Base-by-base conservation (phyloP, 768 basidiomycete genomes). In the Suillus tomentosus region DNA sequence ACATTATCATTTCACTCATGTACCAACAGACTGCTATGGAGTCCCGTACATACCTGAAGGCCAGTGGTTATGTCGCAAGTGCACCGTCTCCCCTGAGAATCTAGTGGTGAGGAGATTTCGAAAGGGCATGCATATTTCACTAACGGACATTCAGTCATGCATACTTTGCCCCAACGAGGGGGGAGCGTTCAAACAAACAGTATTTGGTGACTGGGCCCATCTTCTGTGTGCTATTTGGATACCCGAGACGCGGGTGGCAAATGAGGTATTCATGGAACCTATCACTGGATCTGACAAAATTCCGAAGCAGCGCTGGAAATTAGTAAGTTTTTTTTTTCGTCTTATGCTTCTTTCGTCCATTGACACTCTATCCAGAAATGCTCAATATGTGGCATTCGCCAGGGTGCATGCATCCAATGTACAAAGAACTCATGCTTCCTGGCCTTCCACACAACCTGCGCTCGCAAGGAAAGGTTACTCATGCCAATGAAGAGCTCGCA, bases 31-130 rank as follows among this genome's bases (percentile, higher is more conserved):
- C 74, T 99, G 97, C 72, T 99, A 99, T 71, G 97, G 97, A 22
- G 95, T 99, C 2, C 97, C 97, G 13, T 99, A 99, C 73, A 98
- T 99, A 64, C 97, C 97, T 0, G 97, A 99, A 79, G 97, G 97
- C 1, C 97, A 99, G 75, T 99, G 97, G 97, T 85, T 99, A 40
- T 99, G 97, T 75, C 81, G 97, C 54, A 99, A 99, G 77, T 99
- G 97, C 72, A 98, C 95, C 0, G 95, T 99, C 11, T 96, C 95
- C 1, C 97, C 97, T 0, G 96, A 98, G 76, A 92, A 89, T 69
- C 94, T 96, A 15, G 97, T 99, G 65, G 95, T 96, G 72, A 67
- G 92, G 78, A 17, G 13, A 10, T 48, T 3, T 51, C 39, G 31
- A 60, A 22, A 43, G 40, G 64, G 10, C 37, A 36, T 22, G 15